phyloP scores from a whole-genome alignment of 139 green algal species.

The Trebouxia sp. region DNA sequence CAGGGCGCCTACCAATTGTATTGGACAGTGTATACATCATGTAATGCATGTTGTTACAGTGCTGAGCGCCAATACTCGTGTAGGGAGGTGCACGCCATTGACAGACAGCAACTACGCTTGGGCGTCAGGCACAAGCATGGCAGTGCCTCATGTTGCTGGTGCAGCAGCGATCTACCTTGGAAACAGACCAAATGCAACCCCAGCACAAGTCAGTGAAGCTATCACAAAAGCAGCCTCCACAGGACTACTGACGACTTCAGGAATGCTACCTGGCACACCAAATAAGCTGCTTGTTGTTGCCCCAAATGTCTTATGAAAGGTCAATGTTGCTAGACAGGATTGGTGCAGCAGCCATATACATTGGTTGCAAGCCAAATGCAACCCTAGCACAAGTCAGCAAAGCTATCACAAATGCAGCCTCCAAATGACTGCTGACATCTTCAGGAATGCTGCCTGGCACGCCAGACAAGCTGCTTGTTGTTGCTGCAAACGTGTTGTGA shows the following conservation, averaged over 20 bases:
- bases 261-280: constrained; percentile 52
- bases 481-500: no score
- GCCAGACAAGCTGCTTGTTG: no score
- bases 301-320: not conserved
- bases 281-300: constrained; percentile 59
- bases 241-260: constrained; percentile 32
- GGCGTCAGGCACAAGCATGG: constrained; percentile 70
- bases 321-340: no score
- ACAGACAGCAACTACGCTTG: constrained; percentile 66
- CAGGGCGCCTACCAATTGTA: no score
- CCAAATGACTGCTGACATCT: no score
- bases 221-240: constrained; percentile 40
- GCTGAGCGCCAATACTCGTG: not conserved
- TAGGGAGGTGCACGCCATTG: constrained; percentile 56
- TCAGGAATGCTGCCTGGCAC: no score
- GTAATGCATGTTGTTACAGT: no score
- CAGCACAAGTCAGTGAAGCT: constrained; percentile 52
- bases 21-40: no score
- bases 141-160: constrained; percentile 71
- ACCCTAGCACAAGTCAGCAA: no score
- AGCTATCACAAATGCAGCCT: no score
- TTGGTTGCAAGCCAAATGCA: no score
- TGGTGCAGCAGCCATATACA: no score
- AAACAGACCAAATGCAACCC: constrained; percentile 45
- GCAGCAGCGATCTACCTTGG: constrained; percentile 66